Evolutionary conservation across 345 rosid genomes (phyloP), one percentile per base, ranked within the genome.

Genomic region (Eucalyptus dawsonii): DNA sequence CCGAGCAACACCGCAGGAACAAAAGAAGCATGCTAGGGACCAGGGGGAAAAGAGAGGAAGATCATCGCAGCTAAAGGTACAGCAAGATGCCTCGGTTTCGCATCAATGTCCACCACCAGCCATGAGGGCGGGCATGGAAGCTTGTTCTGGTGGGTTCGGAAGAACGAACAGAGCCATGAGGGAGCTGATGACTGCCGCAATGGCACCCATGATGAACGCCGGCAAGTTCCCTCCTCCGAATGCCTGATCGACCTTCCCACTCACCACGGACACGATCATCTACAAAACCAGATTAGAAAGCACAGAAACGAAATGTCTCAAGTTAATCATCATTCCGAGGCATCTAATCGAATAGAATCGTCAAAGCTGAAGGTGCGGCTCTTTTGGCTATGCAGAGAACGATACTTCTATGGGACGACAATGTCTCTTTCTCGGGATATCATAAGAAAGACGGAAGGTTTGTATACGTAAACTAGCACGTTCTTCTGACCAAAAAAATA

Each of bases 191-290:
- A 96, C 93, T 0, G 99, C 99, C 0, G 97, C 95, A 2, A 96
- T 89, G 0, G 96, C 99, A 80, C 98, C 99, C 34, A 91, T 90
- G 29, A 93, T 91, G 87, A 97, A 97, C 6, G 98, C 98, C 25
- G 99, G 99, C 67, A 93, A 42, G 91, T 97, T 97, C 27, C 99
- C 99, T 1, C 99, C 99, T 87, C 99, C 97, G 56, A 95, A 96
- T 27, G 95, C 45, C 50, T 93, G 93, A 58, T 97, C 99, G 86
- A 95, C 92, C 25, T 96, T 97, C 83, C 99, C 99, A 16, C 94
- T 93, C 25, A 92, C 92, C 15, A 94, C 88, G 3, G 99, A 96
- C 56, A 97, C 93, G 31, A 97, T 2, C 96, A 97, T 96, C 98
- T 97, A 90, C 83, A 11, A 8, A 50, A 50, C 53, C 62, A 49